A percentile compares a stretch with the other conserved stretches of the same genome.
phyloP scores from a whole-genome alignment of 73 alveolate genomes.

The Paramecium sonneborni region DNA sequence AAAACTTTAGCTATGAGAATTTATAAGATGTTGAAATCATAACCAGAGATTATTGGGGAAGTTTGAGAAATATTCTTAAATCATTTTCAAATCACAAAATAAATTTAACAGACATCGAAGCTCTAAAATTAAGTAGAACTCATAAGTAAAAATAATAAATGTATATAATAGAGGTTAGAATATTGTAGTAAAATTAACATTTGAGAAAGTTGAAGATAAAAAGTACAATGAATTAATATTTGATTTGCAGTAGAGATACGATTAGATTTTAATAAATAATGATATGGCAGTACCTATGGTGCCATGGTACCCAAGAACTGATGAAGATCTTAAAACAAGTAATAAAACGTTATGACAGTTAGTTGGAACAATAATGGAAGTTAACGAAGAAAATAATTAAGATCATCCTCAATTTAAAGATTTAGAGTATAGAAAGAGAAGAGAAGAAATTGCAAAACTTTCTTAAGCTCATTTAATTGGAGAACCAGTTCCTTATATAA shows the following conservation, averaged over 20 bases:
- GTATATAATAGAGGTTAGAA: neutral
- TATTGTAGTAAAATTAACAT: neutral
- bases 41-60: conserved; percentile 29
- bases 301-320: conserved; percentile 42
- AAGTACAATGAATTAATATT: neutral
- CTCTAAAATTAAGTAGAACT: neutral
- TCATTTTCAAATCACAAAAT: neutral
- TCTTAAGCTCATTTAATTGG: conserved; percentile 27
- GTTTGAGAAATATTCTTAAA: conserved; percentile 16
- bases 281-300: neutral
- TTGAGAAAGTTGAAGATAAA: neutral
- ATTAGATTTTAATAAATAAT: neutral
- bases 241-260: neutral
- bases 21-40: conserved; percentile 29
- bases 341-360: neutral
- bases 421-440: conserved; percentile 55
- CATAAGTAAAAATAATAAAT: neutral
- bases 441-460: conserved; percentile 61
- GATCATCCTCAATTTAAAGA: conserved; percentile 53
- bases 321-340: conserved; percentile 10
- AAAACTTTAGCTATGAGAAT: neutral
- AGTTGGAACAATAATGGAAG: conserved; percentile 32
- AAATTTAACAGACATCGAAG: neutral
- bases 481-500: conserved; percentile 63
- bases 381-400: conserved; percentile 20